A percentile compares a stretch with the other conserved stretches of the same genome.
Conservation (phyloP, 345 rosid genomes). For the Citrus medica region DNA sequence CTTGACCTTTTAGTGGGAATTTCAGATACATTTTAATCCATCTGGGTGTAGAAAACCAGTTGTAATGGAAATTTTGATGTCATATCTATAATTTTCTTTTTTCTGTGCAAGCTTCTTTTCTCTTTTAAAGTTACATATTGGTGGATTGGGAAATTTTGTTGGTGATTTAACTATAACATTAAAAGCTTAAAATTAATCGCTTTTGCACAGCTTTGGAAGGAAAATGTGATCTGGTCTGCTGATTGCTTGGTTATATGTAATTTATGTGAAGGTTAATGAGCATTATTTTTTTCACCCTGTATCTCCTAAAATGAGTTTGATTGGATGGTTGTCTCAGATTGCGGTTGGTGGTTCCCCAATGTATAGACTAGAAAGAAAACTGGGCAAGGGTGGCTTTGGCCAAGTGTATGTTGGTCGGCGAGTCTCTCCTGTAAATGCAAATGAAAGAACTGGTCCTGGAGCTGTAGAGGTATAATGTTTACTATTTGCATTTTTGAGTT, state of each 20-base stretch:
- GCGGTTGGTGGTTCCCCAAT: conserved; percentile 67
- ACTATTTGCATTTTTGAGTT: neutral
- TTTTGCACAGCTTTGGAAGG: neutral
- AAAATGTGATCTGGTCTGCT: neutral
- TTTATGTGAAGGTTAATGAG: neutral
- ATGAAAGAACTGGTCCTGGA: conserved; percentile 52
- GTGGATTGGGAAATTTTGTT: neutral
- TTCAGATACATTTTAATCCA: neutral
- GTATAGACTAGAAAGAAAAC: conserved; percentile 61
- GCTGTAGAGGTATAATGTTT: conserved; percentile 52
- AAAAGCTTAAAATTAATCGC: neutral
- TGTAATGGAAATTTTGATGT: neutral
- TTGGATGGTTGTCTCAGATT: conserved; percentile 37
- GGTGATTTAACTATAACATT: neutral
- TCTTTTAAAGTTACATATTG: neutral
- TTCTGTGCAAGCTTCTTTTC: neutral
- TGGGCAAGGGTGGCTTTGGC: conserved; percentile 91
- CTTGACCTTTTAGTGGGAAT: neutral
- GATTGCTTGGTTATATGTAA: neutral
- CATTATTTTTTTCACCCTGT: neutral
- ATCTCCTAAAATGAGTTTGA: neutral
- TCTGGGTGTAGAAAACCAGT: neutral
- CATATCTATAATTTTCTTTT: neutral
- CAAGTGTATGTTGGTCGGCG: conserved; percentile 86
- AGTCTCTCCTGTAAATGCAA: conserved; percentile 35